Percentiles rank a stretch among this genome's conserved stretches.
Evolutionary conservation across 805 yeast species (phyloP).

Genomic region (Teunomyces atbi): DNA sequence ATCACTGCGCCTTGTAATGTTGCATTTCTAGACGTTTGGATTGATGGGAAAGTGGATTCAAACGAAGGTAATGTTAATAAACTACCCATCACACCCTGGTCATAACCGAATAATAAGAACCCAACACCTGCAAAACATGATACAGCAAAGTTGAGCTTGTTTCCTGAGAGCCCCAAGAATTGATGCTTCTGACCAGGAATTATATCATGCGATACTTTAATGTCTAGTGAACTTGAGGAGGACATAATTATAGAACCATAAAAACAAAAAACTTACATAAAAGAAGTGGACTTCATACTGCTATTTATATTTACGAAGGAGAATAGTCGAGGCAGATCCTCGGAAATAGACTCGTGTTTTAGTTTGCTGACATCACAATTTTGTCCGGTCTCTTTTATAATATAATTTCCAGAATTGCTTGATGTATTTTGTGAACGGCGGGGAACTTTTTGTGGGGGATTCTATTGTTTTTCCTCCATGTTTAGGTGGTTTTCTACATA

Average conservation of each 20-base stretch:
- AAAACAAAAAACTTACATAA: too few species aligned
- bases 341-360: neutral
- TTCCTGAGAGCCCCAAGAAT: slow-evolving; percentile 8
- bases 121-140: slow-evolving; percentile 14
- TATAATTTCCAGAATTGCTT: neutral
- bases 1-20: slow-evolving; percentile 21
- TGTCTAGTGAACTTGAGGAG: neutral
- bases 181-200: slow-evolving; percentile 4
- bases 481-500: neutral
- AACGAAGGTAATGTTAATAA: slow-evolving; percentile 20
- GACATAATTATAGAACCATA: neutral
- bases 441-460: neutral
- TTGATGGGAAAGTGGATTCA: slow-evolving; percentile 16
- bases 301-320: neutral
- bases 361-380: too few species aligned
- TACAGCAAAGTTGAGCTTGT: slow-evolving; percentile 9
- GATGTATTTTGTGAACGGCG: neutral
- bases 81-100: slow-evolving; percentile 42
- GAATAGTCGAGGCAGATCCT: neutral
- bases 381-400: neutral
- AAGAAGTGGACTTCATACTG: neutral
- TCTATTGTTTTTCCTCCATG: neutral
- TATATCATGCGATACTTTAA: neutral
- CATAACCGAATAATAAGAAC: slow-evolving; percentile 41
- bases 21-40: slow-evolving; percentile 14